phyloP scores from a whole-genome alignment of 139 green algal genomes.

The Closterium sp. region DNA sequence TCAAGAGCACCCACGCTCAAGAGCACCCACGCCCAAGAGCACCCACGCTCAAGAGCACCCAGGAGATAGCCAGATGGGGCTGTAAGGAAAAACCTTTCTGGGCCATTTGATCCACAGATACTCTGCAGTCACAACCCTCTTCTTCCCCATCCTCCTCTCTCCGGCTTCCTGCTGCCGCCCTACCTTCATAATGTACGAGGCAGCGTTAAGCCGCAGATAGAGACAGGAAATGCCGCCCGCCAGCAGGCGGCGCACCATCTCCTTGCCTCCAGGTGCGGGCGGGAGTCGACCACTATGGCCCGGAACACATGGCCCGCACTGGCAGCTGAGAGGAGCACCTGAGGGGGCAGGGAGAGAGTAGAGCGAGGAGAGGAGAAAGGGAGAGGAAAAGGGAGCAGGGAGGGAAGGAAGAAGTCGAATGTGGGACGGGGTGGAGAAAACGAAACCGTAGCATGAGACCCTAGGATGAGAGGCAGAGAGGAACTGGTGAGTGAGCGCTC shows the following conservation, averaged over 20 bases:
- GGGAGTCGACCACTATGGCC: conserved; percentile 76
- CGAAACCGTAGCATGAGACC: no score
- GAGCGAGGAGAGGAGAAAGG: not conserved
- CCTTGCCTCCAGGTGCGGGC: conserved; percentile 75
- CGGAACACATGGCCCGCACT: conserved; percentile 51
- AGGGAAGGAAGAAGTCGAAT: not conserved
- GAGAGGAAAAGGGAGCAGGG: not conserved
- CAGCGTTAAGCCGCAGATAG: conserved; percentile 61
- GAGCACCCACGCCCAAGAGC: no score
- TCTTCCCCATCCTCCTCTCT: no score
- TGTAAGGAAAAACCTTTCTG: no score
- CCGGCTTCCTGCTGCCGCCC: not conserved
- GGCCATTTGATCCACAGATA: no score
- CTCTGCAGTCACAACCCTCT: no score
- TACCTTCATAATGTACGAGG: conserved; percentile 74
- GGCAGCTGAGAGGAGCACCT: conserved; percentile 35
- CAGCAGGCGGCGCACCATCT: conserved; percentile 63
- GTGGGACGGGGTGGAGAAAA: no score
- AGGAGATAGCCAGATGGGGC: no score
- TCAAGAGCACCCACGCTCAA: no score
- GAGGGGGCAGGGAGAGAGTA: not conserved
- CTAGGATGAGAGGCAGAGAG: no score
- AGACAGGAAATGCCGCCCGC: conserved; percentile 48
- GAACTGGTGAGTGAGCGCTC: no score
- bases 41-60: no score